Percentiles rank a stretch among this genome's conserved stretches.
These are phyloP conservation scores for Globisporangium sylvaticum DNA, from an alignment of 352 stramenopile species.

Conservation along the genomic window DNA sequence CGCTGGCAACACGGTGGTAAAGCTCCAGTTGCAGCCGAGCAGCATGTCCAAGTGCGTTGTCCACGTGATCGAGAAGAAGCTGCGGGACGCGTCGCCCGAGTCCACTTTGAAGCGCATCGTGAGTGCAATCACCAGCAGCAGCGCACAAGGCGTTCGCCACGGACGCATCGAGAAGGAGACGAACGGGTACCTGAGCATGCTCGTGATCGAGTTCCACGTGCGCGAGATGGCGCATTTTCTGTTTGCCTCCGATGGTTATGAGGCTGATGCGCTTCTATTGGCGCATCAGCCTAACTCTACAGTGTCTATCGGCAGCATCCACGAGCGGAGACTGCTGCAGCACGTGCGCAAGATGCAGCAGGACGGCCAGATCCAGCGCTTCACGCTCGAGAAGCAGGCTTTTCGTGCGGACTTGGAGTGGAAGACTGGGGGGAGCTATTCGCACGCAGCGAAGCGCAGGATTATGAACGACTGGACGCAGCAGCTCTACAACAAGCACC, in stretches of 20 bases:
- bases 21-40: slow-evolving; percentile 34
- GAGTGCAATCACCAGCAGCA: slow-evolving; percentile 10
- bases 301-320: slow-evolving; percentile 23
- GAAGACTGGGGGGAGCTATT: neutral
- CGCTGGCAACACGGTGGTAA: slow-evolving; percentile 3
- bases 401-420: slow-evolving; percentile 55
- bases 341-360: slow-evolving; percentile 44
- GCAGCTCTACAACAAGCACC: slow-evolving; percentile 56
- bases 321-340: slow-evolving; percentile 49
- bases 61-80: slow-evolving; percentile 48
- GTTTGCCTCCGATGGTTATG: slow-evolving; percentile 5
- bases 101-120: slow-evolving; percentile 39
- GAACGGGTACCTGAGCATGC: slow-evolving; percentile 58
- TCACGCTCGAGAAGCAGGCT: slow-evolving; percentile 43
- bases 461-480: slow-evolving; percentile 33
- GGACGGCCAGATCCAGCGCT: slow-evolving; percentile 51
- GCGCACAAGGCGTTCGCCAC: slow-evolving; percentile 13
- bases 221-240: slow-evolving; percentile 37
- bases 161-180: slow-evolving; percentile 29
- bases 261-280: neutral
- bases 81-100: slow-evolving; percentile 27
- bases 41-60: slow-evolving; percentile 55
- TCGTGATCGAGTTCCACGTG: slow-evolving; percentile 55
- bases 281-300: neutral
- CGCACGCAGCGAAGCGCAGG: neutral